Base-by-base conservation (phyloP, 169 alveolate genomes). In the Cryptosporidium meleagridis region DNA sequence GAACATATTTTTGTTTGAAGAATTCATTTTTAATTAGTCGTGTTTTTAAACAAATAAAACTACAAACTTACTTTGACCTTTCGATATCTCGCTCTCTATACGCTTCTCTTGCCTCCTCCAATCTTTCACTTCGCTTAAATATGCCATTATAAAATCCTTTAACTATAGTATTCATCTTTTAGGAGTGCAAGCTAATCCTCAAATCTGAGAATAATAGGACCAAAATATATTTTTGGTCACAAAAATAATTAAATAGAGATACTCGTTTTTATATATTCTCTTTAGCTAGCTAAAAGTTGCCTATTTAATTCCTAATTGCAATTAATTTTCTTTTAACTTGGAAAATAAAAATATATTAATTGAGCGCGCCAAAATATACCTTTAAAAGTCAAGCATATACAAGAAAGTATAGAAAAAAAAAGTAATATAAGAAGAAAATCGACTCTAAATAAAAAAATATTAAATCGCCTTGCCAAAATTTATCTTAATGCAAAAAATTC, bases 81-180 rank as follows among this genome's bases (percentile, higher is more conserved):
- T 75, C 94, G 39, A 92, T 85, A 41, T 92, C 94, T 12, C 75
- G 80, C 21, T 92, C 84, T 35, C 87, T 67, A 44, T 53, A 92
- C 16, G 94, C 94, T 29, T 70, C 80, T 89, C 91, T 84, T 8
- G 94, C 94, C 45, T 58, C 93, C 41, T 52, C 39, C 26, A 85
- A 70, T 48, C 84, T 86, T 53, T 75, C 44, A 70, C 44, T 85
- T 29, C 26, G 44, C 1, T 44, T 44, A 41, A 41, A 18, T 26
- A 39, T 45, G 9, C 55, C 62, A 23, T 48, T 53, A 35, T 45
- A 41, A 35, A 80, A 23, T 3, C 41, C 48, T 44, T 51, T 80
- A 8, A 41, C 44, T 31, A 80, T 48, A 16, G 75, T 80, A 62
- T 80, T 80, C 89, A 80, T 80, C 16, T 75, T 31, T 31, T 55